Percentiles rank a stretch among this genome's conserved stretches.
Evolutionary conservation across 2,329 filamentous ascomycete species (phyloP).

Genomic region (Ascochyta koolunga): DNA sequence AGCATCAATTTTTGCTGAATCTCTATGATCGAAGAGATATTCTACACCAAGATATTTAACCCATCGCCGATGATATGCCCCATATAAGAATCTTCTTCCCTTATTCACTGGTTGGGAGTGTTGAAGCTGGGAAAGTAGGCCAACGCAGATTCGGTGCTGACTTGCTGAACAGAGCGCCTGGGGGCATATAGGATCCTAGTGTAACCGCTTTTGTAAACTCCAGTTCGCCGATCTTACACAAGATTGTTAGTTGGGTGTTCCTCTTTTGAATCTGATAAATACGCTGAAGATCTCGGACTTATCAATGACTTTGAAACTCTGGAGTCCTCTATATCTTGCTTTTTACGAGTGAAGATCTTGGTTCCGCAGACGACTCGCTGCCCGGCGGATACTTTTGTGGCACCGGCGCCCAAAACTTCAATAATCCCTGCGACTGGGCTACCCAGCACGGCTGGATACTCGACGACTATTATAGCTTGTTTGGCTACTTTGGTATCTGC

Average conservation of each 20-base stretch:
- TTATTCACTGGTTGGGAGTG: conserved; percentile 22
- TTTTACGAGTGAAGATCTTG: conserved; percentile 28
- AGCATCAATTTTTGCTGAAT: conserved; percentile 44
- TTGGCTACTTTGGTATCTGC: conserved; percentile 36
- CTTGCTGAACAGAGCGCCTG: conserved; percentile 25
- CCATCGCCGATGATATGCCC: conserved; percentile 52
- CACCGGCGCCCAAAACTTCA: conserved; percentile 37
- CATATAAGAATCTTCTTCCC: conserved; percentile 51
- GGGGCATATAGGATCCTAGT: conserved; percentile 33
- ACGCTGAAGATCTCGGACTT: conserved; percentile 10
- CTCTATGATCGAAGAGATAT: conserved; percentile 47
- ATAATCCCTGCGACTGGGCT: conserved; percentile 39
- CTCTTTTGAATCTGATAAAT: background rate
- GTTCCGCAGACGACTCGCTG: conserved; percentile 40
- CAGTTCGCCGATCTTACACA: conserved; percentile 25
- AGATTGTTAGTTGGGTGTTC: too few species aligned
- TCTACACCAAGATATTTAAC: conserved; percentile 28
- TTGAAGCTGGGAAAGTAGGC: conserved; percentile 22
- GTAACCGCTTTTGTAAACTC: conserved; percentile 30
- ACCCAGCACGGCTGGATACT: conserved; percentile 38
- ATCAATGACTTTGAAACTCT: conserved; percentile 26
- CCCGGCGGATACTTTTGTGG: conserved; percentile 39
- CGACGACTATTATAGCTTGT: conserved; percentile 24
- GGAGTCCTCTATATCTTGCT: conserved; percentile 26
- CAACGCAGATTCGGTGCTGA: conserved; percentile 19